Evolutionary conservation across 768 basidiomycete genomes (phyloP).

Genomic region (Lyophyllum atratum): DNA sequence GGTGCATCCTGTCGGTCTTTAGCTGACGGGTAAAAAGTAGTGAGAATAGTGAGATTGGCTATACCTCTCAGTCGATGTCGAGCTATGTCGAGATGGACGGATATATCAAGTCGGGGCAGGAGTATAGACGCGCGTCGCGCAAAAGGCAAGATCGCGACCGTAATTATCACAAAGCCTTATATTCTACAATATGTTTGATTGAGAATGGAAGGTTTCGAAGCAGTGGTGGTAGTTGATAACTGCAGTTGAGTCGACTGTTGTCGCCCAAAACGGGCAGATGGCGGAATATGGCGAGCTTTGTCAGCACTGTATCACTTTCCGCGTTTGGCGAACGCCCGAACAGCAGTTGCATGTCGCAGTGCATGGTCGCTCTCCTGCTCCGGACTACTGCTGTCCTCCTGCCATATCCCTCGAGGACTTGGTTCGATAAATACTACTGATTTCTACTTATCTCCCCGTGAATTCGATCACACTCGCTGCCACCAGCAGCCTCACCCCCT

Average conservation of each 20-base stretch:
- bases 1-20: background rate
- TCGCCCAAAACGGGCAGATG: background rate
- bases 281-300: background rate
- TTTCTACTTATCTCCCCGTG: background rate
- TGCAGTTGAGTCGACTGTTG: background rate
- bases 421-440: background rate
- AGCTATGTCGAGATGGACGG: too few relatives aligned
- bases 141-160: too few relatives aligned
- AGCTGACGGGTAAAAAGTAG: background rate
- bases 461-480: background rate
- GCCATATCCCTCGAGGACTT: background rate
- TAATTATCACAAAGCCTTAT: too few relatives aligned
- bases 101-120: too few relatives aligned
- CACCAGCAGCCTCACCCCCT: background rate
- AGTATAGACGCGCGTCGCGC: too few relatives aligned
- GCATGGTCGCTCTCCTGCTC: background rate
- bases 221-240: too few relatives aligned
- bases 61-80: too few relatives aligned
- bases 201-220: background rate
- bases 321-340: background rate
- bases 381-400: background rate
- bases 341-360: background rate
- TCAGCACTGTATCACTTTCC: conserved; percentile 4
- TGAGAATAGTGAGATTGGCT: background rate
- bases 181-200: too few relatives aligned